A percentile compares a stretch with the other conserved stretches of the same genome.
Evolutionary conservation across 148 eudicot species (phyloP).

Genomic region (Heliamphora exappendiculata): DNA sequence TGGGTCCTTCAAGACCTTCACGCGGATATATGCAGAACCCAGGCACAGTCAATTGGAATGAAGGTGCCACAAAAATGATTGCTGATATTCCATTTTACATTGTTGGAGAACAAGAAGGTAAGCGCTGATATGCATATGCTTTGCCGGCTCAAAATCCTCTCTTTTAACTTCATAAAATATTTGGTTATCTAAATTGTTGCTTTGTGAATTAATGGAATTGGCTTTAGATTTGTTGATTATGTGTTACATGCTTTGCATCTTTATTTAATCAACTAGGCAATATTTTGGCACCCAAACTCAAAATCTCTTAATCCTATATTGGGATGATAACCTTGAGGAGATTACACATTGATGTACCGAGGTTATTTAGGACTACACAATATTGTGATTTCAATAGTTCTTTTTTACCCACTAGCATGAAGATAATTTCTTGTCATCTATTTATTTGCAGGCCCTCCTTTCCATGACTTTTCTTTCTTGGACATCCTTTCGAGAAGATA

Average conservation of each 20-base stretch:
- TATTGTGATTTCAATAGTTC: background rate
- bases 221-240: no score
- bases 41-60: conserved; percentile 79
- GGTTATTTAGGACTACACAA: background rate
- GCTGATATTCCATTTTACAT: conserved; percentile 84
- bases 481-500: conserved; percentile 50
- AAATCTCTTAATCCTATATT: background rate
- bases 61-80: conserved; percentile 65
- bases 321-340: background rate
- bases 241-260: no score
- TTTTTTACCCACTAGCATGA: background rate
- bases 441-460: conserved; percentile 74
- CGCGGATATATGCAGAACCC: conserved; percentile 40
- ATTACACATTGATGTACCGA: no score
- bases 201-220: no score
- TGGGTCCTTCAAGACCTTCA: conserved; percentile 73
- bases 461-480: conserved; percentile 78
- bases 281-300: background rate
- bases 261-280: no score
- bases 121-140: background rate
- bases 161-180: background rate
- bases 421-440: background rate
- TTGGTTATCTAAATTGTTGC: no score
- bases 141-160: background rate
- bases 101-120: conserved; percentile 77